Conservation (phyloP, 1,284 basidiomycete species). For the Cutaneotrichosporon spelunceum region DNA sequence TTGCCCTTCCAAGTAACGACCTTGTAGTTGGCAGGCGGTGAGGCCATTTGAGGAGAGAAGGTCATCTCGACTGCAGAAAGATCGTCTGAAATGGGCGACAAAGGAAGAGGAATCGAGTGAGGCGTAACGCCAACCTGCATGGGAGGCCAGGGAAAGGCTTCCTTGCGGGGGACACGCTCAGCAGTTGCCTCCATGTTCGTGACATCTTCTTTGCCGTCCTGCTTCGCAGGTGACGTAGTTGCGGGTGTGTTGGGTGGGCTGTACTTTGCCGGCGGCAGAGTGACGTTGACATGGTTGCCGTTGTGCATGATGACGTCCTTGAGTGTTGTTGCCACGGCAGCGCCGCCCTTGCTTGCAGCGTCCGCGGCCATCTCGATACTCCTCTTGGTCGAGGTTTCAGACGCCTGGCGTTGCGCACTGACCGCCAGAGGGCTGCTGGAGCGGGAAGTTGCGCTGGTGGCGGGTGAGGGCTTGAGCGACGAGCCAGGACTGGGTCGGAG, state of each 20-base stretch:
- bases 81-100: slow-evolving; percentile 16
- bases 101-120: slow-evolving; percentile 16
- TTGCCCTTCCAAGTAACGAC: slow-evolving; percentile 14
- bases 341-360: slow-evolving; percentile 2
- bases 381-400: neutral
- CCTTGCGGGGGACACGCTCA: slow-evolving; percentile 11
- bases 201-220: neutral
- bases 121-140: slow-evolving; percentile 9
- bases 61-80: slow-evolving; percentile 11
- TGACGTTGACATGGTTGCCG: slow-evolving; percentile 26
- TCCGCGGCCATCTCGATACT: neutral
- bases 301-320: slow-evolving; percentile 17
- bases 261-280: slow-evolving; percentile 27
- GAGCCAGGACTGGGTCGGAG: slow-evolving; percentile 13
- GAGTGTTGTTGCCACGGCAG: neutral
- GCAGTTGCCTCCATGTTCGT: neutral
- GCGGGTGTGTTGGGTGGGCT: slow-evolving; percentile 29
- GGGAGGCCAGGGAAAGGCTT: slow-evolving; percentile 21
- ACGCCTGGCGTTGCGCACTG: neutral
- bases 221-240: neutral
- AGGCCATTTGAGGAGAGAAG: neutral
- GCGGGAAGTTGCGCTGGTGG: neutral
- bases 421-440: slow-evolving; percentile 3
- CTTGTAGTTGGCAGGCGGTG: neutral
- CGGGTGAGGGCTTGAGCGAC: slow-evolving; percentile 1